Percentiles rank a stretch among this genome's conserved stretches.
Evolutionary conservation across 2,329 filamentous ascomycete species (phyloP).

Genomic region (Ceratocystis colombiana): DNA sequence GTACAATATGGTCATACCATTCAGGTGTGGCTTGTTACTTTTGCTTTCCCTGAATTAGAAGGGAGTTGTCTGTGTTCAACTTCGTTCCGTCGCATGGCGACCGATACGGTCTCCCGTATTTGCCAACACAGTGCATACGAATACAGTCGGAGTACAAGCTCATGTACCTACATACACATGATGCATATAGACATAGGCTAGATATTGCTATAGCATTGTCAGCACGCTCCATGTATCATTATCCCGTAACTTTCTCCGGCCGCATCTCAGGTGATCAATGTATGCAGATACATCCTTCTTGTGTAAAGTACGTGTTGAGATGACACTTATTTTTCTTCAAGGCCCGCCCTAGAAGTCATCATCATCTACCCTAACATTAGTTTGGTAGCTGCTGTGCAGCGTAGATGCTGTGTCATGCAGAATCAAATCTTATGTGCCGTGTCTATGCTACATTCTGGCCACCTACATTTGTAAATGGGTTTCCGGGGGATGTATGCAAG

Average conservation of each 20-base stretch:
- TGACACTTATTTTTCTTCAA: background rate
- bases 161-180: background rate
- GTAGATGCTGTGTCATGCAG: conserved; percentile 12
- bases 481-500: conserved; percentile 7
- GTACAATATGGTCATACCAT: conserved; percentile 8
- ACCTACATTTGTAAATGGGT: background rate
- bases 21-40: conserved; percentile 10
- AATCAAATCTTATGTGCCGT: conserved; percentile 1
- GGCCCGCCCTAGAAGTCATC: background rate
- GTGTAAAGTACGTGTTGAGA: conserved; percentile 6
- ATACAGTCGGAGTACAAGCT: background rate
- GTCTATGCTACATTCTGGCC: background rate
- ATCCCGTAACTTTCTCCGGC: conserved; percentile 1
- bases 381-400: background rate
- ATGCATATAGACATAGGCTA: background rate
- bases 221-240: conserved; percentile 5
- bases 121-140: conserved; percentile 9
- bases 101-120: conserved; percentile 9
- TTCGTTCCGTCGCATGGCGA: conserved; percentile 10
- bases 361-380: background rate
- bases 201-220: background rate
- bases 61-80: conserved; percentile 3
- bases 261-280: conserved; percentile 4
- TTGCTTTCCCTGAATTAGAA: background rate
- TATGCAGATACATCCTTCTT: background rate